A percentile compares a stretch with the other conserved stretches of the same genome.
phyloP scores from a whole-genome alignment of 176 grass and related monocot species.

The Themeda triandra region DNA sequence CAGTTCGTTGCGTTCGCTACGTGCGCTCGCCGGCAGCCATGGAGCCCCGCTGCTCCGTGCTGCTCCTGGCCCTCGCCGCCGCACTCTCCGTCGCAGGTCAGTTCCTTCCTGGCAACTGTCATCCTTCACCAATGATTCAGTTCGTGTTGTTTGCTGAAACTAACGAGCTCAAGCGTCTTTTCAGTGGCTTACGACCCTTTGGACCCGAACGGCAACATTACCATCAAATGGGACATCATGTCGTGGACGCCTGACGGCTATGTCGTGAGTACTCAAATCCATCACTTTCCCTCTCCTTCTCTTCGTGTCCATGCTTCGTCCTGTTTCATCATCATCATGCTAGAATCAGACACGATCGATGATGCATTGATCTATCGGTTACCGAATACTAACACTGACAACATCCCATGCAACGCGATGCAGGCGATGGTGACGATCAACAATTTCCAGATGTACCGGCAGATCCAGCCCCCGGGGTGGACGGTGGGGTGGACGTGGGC shows the following conservation, averaged over 20 bases:
- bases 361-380: too few species aligned
- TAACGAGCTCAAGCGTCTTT: background rate
- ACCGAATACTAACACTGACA: too few species aligned
- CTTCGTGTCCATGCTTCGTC: background rate
- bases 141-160: background rate
- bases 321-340: background rate
- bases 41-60: conserved; percentile 19
- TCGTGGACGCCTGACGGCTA: conserved; percentile 96
- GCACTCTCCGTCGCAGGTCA: conserved; percentile 54
- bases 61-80: conserved; percentile 39
- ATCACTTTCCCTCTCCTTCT: background rate
- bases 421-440: conserved; percentile 87
- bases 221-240: conserved; percentile 95
- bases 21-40: background rate
- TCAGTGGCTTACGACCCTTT: conserved; percentile 85
- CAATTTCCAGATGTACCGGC: conserved; percentile 94
- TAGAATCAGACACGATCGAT: background rate
- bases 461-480: conserved; percentile 84
- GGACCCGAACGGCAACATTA: conserved; percentile 95
- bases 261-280: conserved; percentile 51
- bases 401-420: background rate
- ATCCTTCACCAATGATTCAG: background rate
- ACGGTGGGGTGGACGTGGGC: conserved; percentile 79
- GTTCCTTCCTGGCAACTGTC: background rate
- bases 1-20: background rate